phyloP scores from a whole-genome alignment of 805 yeast genomes.

The Kluyveromyces lactis region DNA sequence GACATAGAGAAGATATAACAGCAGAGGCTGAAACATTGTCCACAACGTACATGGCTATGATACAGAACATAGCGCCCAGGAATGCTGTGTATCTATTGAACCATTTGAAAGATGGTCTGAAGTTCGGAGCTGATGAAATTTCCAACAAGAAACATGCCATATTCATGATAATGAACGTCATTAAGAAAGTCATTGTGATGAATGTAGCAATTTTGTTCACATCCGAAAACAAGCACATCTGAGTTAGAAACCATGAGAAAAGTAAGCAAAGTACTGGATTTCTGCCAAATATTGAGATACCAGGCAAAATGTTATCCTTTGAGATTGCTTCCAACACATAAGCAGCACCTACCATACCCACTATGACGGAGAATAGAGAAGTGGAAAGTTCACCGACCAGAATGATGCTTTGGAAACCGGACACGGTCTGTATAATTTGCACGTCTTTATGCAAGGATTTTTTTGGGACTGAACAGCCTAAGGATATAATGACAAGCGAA shows the following conservation, averaged over 20 bases:
- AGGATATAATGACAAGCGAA: constrained; percentile 66
- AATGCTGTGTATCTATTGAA: constrained; percentile 79
- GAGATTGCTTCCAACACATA: constrained; percentile 87
- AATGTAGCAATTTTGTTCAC: constrained; percentile 90
- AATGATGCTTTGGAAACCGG: constrained; percentile 56
- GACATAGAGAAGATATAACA: constrained; percentile 55
- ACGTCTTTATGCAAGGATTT: constrained; percentile 68
- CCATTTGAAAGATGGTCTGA: constrained; percentile 88
- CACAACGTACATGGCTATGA: constrained; percentile 85
- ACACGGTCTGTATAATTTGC: constrained; percentile 78
- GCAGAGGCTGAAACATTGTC: constrained; percentile 84
- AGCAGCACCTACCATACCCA: constrained; percentile 95
- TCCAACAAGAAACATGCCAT: constrained; percentile 85
- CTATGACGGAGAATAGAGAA: constrained; percentile 83
- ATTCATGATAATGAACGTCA: constrained; percentile 93
- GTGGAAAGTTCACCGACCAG: constrained; percentile 89
- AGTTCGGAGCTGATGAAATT: constrained; percentile 94
- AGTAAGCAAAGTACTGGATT: constrained; percentile 63
- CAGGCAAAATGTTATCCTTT: constrained; percentile 81
- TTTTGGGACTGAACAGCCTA: constrained; percentile 78
- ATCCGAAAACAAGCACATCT: constrained; percentile 77
- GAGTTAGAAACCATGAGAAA: constrained; percentile 76
- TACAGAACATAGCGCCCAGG: constrained; percentile 59
- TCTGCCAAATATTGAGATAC: constrained; percentile 49
- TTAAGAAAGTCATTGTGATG: constrained; percentile 93